Conservation (phyloP, 2,329 filamentous ascomycete genomes). For the Diaporthe ilicicola region DNA sequence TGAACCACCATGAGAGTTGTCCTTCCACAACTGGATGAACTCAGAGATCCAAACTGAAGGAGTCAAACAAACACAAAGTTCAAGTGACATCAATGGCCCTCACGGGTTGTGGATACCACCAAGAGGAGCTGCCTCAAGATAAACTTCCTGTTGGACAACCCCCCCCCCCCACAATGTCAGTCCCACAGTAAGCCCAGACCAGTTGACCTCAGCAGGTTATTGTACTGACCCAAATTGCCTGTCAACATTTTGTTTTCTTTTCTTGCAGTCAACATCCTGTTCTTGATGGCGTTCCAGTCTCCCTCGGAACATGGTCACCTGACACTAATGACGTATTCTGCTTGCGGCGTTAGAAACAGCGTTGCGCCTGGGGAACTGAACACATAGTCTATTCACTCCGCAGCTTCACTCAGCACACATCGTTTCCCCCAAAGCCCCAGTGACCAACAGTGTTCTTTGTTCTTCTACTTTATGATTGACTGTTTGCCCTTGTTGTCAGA, state of each 20-base stretch:
- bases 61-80: neutral
- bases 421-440: neutral
- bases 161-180: slow-evolving; percentile 1
- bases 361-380: neutral
- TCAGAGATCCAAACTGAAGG: neutral
- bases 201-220: neutral
- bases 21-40: neutral
- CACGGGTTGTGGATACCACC: neutral
- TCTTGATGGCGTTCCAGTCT: neutral
- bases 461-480: neutral
- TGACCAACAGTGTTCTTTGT: neutral
- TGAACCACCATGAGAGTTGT: neutral
- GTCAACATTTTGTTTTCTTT: neutral
- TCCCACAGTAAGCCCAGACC: neutral
- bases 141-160: neutral
- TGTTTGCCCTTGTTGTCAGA: neutral
- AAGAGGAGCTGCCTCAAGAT: slow-evolving; percentile 6
- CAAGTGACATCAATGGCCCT: neutral
- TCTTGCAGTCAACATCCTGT: neutral
- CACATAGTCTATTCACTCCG: neutral
- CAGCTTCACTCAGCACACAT: slow-evolving; percentile 8
- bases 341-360: neutral
- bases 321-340: slow-evolving; percentile 21
- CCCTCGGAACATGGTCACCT: slow-evolving; percentile 16
- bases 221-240: neutral